Base-by-base conservation (phyloP, 306 rosid genomes). In the Trifolium repens region DNA sequence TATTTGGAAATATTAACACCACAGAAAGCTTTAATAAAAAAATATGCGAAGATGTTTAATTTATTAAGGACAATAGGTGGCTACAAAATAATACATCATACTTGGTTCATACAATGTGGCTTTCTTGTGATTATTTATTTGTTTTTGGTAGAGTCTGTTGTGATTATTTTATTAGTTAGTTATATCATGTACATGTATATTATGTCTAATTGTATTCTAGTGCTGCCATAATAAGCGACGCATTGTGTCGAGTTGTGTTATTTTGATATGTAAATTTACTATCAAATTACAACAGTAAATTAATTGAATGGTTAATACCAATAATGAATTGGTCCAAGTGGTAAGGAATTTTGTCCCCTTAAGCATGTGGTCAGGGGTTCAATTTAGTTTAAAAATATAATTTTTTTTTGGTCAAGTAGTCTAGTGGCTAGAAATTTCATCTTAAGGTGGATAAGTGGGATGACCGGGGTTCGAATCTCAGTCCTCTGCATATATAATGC, bases 1-100 rank as follows among this genome's bases (percentile, higher is more conserved):
- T 43, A 44, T 71, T 64, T 71, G 85, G 81, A 72, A 77, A 17
- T 65, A 77, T 72, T 32, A 32, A 32, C 68, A 50, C 40, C 53
- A 17, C 27, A 50, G 76, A 72, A 76, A 30, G 13, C 47, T n/a
- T 26, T 26, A 58, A 71, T 70, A 67, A 39, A 67, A 67, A 67
- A 68, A 39, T 5, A 57, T 9, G 12, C 2, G 62, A 26, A 15
- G 19, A 34, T 17, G 2, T 40, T 67, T 60, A 68, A 11, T 49
- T 74, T 69, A 61, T 62, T 63, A 24, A 64, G 35, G 52, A 46
- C 35, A 15, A 76, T 65, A 6, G 40, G 32, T 12, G 42, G 57
- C 46, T 52, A 71, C 79, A 54, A 81, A 76, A 63, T 57, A 57
- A 24, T 47, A 76, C 49, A 71, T 58, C 79, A 66, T 50, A 30